Base-by-base conservation (phyloP, 331 rosid species). In the Rosa hybrid region DNA sequence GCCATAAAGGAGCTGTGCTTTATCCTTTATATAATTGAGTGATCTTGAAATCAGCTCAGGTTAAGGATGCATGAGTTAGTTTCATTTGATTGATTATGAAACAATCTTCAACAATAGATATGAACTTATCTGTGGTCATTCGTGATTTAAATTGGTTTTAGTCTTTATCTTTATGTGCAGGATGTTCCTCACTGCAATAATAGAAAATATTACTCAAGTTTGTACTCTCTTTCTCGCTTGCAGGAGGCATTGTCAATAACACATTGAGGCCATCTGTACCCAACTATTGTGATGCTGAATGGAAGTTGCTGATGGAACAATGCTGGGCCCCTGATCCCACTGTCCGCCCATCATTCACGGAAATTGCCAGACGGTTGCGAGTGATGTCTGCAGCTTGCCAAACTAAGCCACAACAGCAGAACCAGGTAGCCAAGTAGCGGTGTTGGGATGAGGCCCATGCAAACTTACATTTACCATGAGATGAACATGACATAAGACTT, bases 161-260 rank as follows among this genome's bases (percentile, higher is more conserved):
- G 41, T 44, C 21, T 71, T 7, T 12, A 48, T 71, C 6, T 71
- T 27, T 54, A 48, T 17, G 17, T 27, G 63, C 13, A 57, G 41
- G 18, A 21, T 46, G 41, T 46, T 71, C 42, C 42, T 48, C 60
- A 71, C 59, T 71, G 75, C 34, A 57, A 57, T 57, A 8, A n/a
- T 23, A n/a, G 46, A 69, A 50, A 67, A 20, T n/a, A 69, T 20
- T 17, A 57, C 64, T n/a, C 0, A 75, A 77, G 20, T 82, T 77
- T 51, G 76, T 23, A 25, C 50, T 6, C 30, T 12, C 60, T 60
- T 34, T 48, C 75, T 78, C 51, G 27, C 49, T 63, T 12, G 67
- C 87, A 87, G 91, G 91, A 75, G 91, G 91, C 79, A 85, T 87
- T 78, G 91, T 87, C 82, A 87, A 78, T 34, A 87, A 83, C 82